These are phyloP conservation scores for Knoxia roxburghii DNA, from an alignment of 257 asterid genomes.

Conservation along the genomic window DNA sequence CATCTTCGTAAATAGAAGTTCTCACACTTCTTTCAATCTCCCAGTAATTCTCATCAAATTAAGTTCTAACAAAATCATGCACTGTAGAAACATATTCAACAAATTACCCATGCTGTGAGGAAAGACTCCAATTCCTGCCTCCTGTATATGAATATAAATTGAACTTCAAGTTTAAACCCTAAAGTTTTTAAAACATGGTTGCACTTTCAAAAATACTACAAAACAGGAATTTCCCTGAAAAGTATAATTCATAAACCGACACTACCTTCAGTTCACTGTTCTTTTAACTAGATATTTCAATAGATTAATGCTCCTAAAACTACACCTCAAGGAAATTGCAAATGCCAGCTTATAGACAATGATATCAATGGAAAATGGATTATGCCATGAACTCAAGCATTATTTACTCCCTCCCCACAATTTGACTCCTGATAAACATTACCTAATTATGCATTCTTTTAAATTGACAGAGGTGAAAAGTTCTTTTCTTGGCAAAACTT, in stretches of 20 bases:
- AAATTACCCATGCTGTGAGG: background rate
- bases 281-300: background rate
- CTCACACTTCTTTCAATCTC: background rate
- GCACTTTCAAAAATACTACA: background rate
- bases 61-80: background rate
- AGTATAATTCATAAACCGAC: background rate
- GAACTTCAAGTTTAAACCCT: background rate
- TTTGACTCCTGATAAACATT: no score
- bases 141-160: background rate
- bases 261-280: background rate
- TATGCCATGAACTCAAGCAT: background rate
- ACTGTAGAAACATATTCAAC: background rate
- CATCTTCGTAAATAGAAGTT: background rate
- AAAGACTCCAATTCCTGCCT: background rate
- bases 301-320: background rate
- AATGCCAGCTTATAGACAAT: conserved; percentile 2
- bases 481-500: background rate
- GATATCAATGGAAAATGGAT: background rate
- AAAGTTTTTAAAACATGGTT: background rate
- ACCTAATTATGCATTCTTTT: background rate
- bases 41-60: background rate
- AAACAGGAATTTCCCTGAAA: background rate
- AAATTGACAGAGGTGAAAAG: background rate
- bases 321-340: background rate
- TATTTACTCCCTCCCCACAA: no score